These are phyloP conservation scores for Xeromyces bisporus DNA, from an alignment of 495 filamentous ascomycete genomes.

Conservation along the genomic window DNA sequence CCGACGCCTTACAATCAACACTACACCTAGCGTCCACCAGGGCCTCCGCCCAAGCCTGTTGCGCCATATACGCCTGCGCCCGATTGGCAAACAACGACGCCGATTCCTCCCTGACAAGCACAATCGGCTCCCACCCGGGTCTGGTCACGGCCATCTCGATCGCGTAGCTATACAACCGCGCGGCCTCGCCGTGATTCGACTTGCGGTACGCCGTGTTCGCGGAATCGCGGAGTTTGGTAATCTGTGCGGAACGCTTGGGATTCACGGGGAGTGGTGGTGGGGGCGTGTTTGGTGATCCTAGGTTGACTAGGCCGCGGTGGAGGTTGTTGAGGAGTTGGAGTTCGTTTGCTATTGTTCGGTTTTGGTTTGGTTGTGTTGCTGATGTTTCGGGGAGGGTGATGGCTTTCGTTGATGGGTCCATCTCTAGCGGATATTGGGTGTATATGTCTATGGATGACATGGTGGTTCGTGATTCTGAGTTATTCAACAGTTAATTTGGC, in stretches of 20 bases:
- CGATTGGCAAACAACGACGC: constrained; percentile 66
- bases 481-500: too few species aligned
- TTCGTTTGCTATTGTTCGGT: constrained; percentile 37
- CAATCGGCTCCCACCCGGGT: constrained; percentile 72
- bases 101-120: constrained; percentile 69
- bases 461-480: too few species aligned
- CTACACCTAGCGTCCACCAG: constrained; percentile 68
- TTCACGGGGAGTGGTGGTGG: constrained; percentile 68
- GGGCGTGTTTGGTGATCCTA: constrained; percentile 38
- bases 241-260: constrained; percentile 69
- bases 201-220: constrained; percentile 75
- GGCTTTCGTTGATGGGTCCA: constrained; percentile 57
- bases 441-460: background rate
- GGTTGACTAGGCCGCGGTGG: constrained; percentile 49
- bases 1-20: constrained; percentile 72
- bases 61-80: constrained; percentile 74
- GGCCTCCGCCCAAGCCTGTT: constrained; percentile 65
- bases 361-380: constrained; percentile 19
- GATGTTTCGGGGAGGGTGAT: constrained; percentile 39
- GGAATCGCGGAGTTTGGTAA: constrained; percentile 76
- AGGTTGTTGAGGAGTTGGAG: constrained; percentile 55
- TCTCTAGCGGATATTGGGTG: background rate
- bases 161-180: constrained; percentile 63
- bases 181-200: constrained; percentile 51
- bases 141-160: constrained; percentile 73